Evolutionary conservation across 1,139 yeast species (phyloP), one percentile per base, ranked within the genome.

Genomic region (Lodderomyces oxycetoniae): DNA sequence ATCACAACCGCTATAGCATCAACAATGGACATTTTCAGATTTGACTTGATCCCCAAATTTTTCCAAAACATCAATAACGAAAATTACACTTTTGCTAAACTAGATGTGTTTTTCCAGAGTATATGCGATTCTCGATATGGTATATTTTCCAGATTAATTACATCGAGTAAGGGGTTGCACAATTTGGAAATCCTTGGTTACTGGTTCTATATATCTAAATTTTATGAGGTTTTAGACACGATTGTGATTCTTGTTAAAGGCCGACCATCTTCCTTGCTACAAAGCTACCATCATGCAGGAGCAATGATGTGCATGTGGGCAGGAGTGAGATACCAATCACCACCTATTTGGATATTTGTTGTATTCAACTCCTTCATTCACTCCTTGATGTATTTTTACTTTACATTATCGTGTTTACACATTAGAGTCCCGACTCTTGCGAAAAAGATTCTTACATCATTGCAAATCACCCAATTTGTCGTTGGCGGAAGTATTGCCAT

Each of bases 301-400:
- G 91, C 91, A 32, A 81, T 81, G 81, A 64, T 81, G 61, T 79
- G 86, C 46, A 81, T 81, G 89, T 81, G 88, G 88, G 76, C 84
- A 3, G 91, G 89, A 3, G 73, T 79, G 38, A 63, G 89, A 38
- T 82, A 63, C 55, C 74, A 75, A 38, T 74, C 86, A 9, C 86
- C 88, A 8, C 89, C 89, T 26, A 80, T 81, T 51, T 81, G 89
- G 91, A 77, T 81, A 45, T 81, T 81, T 57, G 88, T 81, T 35
- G 86, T 79, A 17, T 82, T 81, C 72, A 82, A 81, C 63, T 79
- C 87, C 10, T 75, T 81, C 52, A 79, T 82, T 52, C 89, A 82
- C 61, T 67, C 85, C 26, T 69, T 81, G 57, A 82, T 82, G 89
- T 82, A 82, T 63, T 71, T 76, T 37, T 82, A 81, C 63, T 81